Evolutionary conservation across 192 early-diverging fungal species (phyloP).

Genomic region (Allomyces macrogynus): DNA sequence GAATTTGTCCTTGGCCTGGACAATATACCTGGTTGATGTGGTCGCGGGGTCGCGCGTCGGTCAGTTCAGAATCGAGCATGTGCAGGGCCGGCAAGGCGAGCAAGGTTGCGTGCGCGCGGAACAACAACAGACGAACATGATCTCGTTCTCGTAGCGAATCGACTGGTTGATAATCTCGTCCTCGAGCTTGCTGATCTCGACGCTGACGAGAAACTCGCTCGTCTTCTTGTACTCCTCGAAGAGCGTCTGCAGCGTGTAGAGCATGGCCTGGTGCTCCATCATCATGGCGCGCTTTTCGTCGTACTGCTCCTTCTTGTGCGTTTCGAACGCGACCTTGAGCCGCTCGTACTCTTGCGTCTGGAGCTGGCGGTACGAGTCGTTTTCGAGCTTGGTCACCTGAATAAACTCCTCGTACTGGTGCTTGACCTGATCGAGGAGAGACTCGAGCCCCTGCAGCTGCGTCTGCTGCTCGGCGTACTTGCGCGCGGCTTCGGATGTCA

Average conservation of each 20-base stretch:
- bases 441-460: slow-evolving; percentile 36
- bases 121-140: slow-evolving; percentile 15
- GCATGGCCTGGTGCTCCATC: slow-evolving; percentile 24
- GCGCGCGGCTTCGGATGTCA: slow-evolving; percentile 25
- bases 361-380: slow-evolving; percentile 18
- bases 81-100: neutral
- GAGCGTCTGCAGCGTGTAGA: slow-evolving; percentile 31
- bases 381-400: slow-evolving; percentile 31
- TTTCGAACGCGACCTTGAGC: slow-evolving; percentile 21
- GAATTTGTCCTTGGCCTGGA: slow-evolving; percentile 45
- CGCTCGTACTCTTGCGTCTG: slow-evolving; percentile 27
- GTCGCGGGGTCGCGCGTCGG: neutral
- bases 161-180: slow-evolving; percentile 32
- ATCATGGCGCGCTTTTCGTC: slow-evolving; percentile 33
- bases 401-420: slow-evolving; percentile 43
- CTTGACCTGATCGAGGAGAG: slow-evolving; percentile 31
- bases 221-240: slow-evolving; percentile 38
- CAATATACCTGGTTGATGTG: slow-evolving; percentile 15
- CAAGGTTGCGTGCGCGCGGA: too few species aligned
- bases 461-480: slow-evolving; percentile 36
- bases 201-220: slow-evolving; percentile 31
- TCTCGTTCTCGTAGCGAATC: slow-evolving; percentile 34
- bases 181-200: slow-evolving; percentile 33
- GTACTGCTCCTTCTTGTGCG: slow-evolving; percentile 19
- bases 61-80: neutral